Evolutionary conservation across 2,329 filamentous ascomycete genomes (phyloP), one percentile per base, ranked within the genome.

Genomic region (Dissoconium aciculare): DNA sequence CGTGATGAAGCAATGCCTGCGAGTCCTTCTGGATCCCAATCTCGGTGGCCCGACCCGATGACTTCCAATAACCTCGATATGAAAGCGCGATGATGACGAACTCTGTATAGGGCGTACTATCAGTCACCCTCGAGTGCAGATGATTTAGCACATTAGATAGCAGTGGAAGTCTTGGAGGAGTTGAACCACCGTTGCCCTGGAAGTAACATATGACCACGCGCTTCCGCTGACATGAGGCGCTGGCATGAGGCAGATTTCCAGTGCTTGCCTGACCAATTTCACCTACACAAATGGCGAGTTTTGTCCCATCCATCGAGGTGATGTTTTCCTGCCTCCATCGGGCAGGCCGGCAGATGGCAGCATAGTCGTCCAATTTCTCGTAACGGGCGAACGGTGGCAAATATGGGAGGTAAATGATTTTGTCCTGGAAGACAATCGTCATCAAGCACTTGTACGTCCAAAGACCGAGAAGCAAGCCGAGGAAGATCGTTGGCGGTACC

Each of bases 351-450:
- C 74, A 81, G 21, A 67, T 60, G 3, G 52, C 50, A 15, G 59
- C 58, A 47, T 80, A 83, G 43, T 78, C 70, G 3, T 59, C 56
- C 21, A 85, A 74, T 34, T 57, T 71, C 56, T 84, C 75, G 14
- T 66, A 63, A 11, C 78, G 66, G 0, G 78, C 46, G 31, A 77
- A 77, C 2, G 78, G 78, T 11, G 78, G 78, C 30, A 84, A 56
- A 27, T 75, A 77, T 0, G 79, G 77, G 60, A 83, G 82, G 55
- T 84, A 85, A 36, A 85, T 78, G 48, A 85, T 81, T 49, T 77
- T 76, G 47, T 85, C 81, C 55, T 85, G 80, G 49, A 84, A 78
- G 4, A 78, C 43, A 15, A 87, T 62, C 57, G 84, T 71, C 72
- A 82, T 79, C 31, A 72, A 53, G 47, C 78, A 83, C 53, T 71